These are phyloP conservation scores for Phytophthora sojae DNA, from an alignment of 352 stramenopile species.

Conservation along the genomic window DNA sequence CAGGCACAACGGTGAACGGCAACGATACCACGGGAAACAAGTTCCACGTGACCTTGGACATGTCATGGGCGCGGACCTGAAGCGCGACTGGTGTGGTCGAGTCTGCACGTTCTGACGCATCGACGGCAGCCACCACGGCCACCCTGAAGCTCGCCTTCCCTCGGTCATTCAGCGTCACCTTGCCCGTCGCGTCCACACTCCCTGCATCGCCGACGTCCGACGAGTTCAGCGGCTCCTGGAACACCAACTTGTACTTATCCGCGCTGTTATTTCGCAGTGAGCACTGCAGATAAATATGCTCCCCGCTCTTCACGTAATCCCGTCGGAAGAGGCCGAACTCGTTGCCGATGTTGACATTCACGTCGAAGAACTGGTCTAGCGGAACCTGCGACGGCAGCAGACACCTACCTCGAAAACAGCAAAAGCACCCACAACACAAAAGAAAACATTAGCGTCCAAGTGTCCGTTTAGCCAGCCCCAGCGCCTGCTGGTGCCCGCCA, in stretches of 20 bases:
- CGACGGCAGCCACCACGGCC: slow-evolving; percentile 30
- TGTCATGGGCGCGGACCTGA: slow-evolving; percentile 42
- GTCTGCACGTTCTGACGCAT: neutral
- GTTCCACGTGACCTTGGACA: slow-evolving; percentile 51
- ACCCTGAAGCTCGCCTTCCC: slow-evolving; percentile 64
- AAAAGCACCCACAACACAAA: slow-evolving; percentile 14
- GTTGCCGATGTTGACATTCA: slow-evolving; percentile 82
- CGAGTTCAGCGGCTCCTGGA: slow-evolving; percentile 33
- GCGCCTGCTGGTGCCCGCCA: slow-evolving; percentile 17
- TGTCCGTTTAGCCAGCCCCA: slow-evolving; percentile 21
- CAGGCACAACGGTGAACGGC: slow-evolving; percentile 47
- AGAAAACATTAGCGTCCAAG: slow-evolving; percentile 9
- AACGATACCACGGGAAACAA: slow-evolving; percentile 77
- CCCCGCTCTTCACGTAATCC: slow-evolving; percentile 48
- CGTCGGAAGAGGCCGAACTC: slow-evolving; percentile 85
- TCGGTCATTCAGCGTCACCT: slow-evolving; percentile 63
- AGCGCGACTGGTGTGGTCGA: slow-evolving; percentile 42
- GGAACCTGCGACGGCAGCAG: slow-evolving; percentile 64
- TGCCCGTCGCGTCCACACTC: slow-evolving; percentile 32
- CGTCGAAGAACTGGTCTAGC: slow-evolving; percentile 61
- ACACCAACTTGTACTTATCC: slow-evolving; percentile 30
- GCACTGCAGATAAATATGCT: slow-evolving; percentile 61
- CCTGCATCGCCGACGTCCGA: slow-evolving; percentile 21
- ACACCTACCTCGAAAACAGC: slow-evolving; percentile 41
- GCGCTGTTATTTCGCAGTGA: slow-evolving; percentile 49